Percentiles rank a stretch among this genome's conserved stretches.
Conservation (phyloP, 495 filamentous ascomycete genomes). For the Podospora comata region DNA sequence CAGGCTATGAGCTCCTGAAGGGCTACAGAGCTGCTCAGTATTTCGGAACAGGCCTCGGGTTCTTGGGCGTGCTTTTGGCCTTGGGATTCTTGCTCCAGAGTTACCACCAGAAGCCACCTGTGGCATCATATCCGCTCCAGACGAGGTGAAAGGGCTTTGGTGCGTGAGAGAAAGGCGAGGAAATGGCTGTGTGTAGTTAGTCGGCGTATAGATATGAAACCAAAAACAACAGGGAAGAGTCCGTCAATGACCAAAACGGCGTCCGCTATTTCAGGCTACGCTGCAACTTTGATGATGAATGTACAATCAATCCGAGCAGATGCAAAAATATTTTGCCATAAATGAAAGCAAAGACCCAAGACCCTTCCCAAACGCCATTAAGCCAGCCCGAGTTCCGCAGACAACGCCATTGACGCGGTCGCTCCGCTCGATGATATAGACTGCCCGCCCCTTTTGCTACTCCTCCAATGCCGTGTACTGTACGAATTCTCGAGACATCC, state of each 20-base stretch:
- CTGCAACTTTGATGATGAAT: neutral
- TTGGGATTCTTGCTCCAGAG: slow-evolving; percentile 20
- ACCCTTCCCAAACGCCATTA: slow-evolving; percentile 29
- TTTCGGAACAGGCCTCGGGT: slow-evolving; percentile 53
- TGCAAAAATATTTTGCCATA: slow-evolving; percentile 11
- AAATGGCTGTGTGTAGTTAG: slow-evolving; percentile 1
- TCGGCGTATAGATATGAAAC: neutral
- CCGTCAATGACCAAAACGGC: slow-evolving; percentile 2
- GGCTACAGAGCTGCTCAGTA: slow-evolving; percentile 60
- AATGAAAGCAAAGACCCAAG: slow-evolving; percentile 27
- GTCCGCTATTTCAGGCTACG: slow-evolving; percentile 11
- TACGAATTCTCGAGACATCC: neutral
- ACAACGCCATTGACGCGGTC: slow-evolving; percentile 23
- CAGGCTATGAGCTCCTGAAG: slow-evolving; percentile 33
- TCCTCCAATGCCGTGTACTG: neutral
- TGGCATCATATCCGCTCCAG: neutral
- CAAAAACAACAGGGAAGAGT: slow-evolving; percentile 3
- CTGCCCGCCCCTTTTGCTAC: slow-evolving; percentile 3
- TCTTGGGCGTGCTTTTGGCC: slow-evolving; percentile 43
- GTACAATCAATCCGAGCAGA: slow-evolving; percentile 12
- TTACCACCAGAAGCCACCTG: slow-evolving; percentile 1
- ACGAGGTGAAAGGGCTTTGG: neutral
- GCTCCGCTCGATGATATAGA: slow-evolving; percentile 19
- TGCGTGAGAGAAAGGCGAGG: neutral
- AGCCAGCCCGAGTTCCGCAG: slow-evolving; percentile 27